Percentiles rank a stretch among this genome's conserved stretches.
Evolutionary conservation across 1,284 basidiomycete species (phyloP).

Genomic region (Trichosporon sp.): DNA sequence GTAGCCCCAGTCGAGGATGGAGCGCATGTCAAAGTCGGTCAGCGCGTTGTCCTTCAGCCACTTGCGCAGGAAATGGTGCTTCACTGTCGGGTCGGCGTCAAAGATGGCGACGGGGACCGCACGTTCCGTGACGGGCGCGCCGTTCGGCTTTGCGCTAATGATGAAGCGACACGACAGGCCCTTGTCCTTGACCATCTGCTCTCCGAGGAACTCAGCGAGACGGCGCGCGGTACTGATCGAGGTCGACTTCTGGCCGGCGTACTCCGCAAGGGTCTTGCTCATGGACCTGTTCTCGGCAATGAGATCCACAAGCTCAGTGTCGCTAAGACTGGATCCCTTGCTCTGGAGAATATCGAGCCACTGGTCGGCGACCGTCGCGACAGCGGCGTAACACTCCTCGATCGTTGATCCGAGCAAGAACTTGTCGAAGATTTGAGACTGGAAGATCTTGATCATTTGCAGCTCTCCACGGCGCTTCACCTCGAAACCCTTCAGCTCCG

Average conservation of each 20-base stretch:
- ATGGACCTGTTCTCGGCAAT: conserved; percentile 99
- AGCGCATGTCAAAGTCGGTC: conserved; percentile 82
- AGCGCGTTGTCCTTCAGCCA: conserved; percentile 95
- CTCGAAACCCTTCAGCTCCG: conserved; percentile 98
- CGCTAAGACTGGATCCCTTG: conserved; percentile 74
- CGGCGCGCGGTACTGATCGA: conserved; percentile 95
- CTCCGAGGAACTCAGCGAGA: conserved; percentile 93
- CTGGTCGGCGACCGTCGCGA: conserved; percentile 89
- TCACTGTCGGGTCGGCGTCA: conserved; percentile 86
- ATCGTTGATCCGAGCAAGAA: conserved; percentile 90
- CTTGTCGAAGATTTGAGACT: conserved; percentile 96
- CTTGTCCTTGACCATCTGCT: conserved; percentile 99
- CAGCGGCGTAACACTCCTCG: conserved; percentile 91
- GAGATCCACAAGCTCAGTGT: conserved; percentile 93
- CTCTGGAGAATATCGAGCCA: conserved; percentile 96
- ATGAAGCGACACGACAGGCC: conserved; percentile 98
- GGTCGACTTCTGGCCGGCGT: conserved; percentile 93
- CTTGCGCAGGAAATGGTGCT: conserved; percentile 84
- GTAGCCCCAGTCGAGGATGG: conserved; percentile 96
- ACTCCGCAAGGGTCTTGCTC: conserved; percentile 94
- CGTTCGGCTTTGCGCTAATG: conserved; percentile 89
- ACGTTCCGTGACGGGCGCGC: conserved; percentile 93
- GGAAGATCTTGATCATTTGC: conserved; percentile 99
- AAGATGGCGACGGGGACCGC: conserved; percentile 99
- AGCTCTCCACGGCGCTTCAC: conserved; percentile 97